A percentile compares a stretch with the other conserved stretches of the same genome.
Evolutionary conservation across 1,284 basidiomycete genomes (phyloP).

Genomic region (Pseudomicrostroma phylloplanum): DNA sequence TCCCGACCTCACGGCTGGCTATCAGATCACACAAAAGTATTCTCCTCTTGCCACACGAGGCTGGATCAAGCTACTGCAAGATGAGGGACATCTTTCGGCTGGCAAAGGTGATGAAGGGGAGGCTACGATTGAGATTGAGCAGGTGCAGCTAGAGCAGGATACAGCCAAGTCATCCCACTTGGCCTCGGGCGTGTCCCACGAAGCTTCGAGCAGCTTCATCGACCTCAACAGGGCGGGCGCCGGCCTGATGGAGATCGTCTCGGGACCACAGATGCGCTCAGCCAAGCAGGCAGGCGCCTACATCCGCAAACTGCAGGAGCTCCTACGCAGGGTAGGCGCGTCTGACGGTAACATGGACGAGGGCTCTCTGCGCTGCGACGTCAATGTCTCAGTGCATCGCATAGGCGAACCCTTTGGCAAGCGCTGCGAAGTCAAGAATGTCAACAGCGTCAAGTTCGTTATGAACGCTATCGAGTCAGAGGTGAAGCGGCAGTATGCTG

Average conservation of each 20-base stretch:
- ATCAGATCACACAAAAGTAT: slow-evolving; percentile 96
- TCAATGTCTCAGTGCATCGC: slow-evolving; percentile 69
- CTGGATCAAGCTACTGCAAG: slow-evolving; percentile 55
- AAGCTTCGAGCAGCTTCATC: slow-evolving; percentile 59
- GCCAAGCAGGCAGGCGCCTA: slow-evolving; percentile 88
- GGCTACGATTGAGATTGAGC: slow-evolving; percentile 69
- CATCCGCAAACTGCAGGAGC: slow-evolving; percentile 72
- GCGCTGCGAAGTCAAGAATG: slow-evolving; percentile 93
- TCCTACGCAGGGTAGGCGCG: slow-evolving; percentile 75
- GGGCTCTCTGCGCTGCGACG: slow-evolving; percentile 71
- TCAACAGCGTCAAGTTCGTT: slow-evolving; percentile 85
- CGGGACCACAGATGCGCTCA: slow-evolving; percentile 80
- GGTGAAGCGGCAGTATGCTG: slow-evolving; percentile 63
- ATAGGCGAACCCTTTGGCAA: slow-evolving; percentile 59
- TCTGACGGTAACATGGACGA: slow-evolving; percentile 98
- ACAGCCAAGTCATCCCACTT: slow-evolving; percentile 79
- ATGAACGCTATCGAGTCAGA: slow-evolving; percentile 83
- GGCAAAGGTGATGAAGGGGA: slow-evolving; percentile 53
- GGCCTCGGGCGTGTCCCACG: slow-evolving; percentile 54
- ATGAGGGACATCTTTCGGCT: slow-evolving; percentile 41
- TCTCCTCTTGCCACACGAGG: slow-evolving; percentile 77
- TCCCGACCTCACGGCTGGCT: slow-evolving; percentile 84
- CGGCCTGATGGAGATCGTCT: slow-evolving; percentile 92
- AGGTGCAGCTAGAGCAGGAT: slow-evolving; percentile 94
- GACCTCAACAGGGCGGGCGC: slow-evolving; percentile 87